A percentile compares a stretch with the other conserved stretches of the same genome.
Evolutionary conservation across 805 yeast genomes (phyloP).

Genomic region (Nakazawaea wyomingensis): DNA sequence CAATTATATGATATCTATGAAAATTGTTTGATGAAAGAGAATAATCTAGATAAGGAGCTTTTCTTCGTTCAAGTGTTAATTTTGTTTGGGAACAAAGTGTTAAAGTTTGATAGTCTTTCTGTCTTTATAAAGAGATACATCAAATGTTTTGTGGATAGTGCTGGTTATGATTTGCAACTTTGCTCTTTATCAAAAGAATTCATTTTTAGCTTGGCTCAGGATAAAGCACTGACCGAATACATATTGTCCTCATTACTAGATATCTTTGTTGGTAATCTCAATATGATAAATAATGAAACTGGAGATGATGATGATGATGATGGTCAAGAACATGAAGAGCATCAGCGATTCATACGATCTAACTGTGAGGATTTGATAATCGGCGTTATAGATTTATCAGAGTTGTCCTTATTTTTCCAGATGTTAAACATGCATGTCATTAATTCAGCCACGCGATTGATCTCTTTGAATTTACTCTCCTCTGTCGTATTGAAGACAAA

Average conservation of each 20-base stretch:
- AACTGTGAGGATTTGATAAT: constrained; percentile 37
- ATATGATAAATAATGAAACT: constrained; percentile 13
- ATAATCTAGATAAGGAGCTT: constrained; percentile 28
- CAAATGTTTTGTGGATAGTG: constrained; percentile 52
- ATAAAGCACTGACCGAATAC: constrained; percentile 13
- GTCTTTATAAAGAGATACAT: constrained; percentile 47
- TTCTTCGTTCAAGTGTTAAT: constrained; percentile 35
- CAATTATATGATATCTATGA: constrained; percentile 32
- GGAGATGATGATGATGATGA: constrained; percentile 14
- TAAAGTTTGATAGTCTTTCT: constrained; percentile 26
- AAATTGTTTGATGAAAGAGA: constrained; percentile 21
- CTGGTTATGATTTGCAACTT: constrained; percentile 41
- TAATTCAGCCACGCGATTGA: constrained; percentile 30
- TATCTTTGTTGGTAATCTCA: constrained; percentile 21
- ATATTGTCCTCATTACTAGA: constrained; percentile 18
- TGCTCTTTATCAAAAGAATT: constrained; percentile 27
- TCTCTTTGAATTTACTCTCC: constrained; percentile 33
- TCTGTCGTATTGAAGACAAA: constrained; percentile 26
- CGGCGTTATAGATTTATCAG: constrained; percentile 19
- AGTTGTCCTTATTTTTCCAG: constrained; percentile 25
- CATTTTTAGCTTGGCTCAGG: constrained; percentile 21
- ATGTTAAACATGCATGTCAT: constrained; percentile 32
- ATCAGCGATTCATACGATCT: constrained; percentile 40
- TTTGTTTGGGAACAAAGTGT: constrained; percentile 28
- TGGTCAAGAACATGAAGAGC: constrained; percentile 39